Evolutionary conservation across 192 early-diverging fungal species (phyloP).

Genomic region (Obelidium mucronatum): DNA sequence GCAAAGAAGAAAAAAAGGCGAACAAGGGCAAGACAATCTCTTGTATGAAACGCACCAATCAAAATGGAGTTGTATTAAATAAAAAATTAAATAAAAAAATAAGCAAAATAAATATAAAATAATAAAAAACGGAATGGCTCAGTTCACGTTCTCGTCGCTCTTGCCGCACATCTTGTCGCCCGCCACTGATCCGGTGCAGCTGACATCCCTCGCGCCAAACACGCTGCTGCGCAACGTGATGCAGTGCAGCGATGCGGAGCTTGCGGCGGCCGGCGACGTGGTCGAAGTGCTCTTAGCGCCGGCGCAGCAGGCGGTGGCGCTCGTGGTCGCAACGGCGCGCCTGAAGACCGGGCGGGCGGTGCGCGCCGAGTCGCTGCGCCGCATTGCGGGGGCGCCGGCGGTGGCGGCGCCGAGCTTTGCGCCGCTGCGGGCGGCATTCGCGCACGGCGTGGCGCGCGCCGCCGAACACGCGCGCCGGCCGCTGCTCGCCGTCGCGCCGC

Average conservation of each 20-base stretch:
- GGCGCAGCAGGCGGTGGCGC: neutral
- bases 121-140: too few species aligned
- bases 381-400: neutral
- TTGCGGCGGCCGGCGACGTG: neutral
- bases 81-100: too few species aligned
- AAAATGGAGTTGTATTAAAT: too few species aligned
- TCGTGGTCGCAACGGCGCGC: neutral
- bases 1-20: too few species aligned
- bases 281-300: neutral
- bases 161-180: too few species aligned
- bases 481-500: slow-evolving; percentile 1
- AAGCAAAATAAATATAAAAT: too few species aligned
- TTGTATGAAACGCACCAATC: too few species aligned
- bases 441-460: neutral
- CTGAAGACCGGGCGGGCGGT: neutral
- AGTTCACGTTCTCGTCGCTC: too few species aligned
- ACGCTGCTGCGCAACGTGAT: neutral
- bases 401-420: neutral
- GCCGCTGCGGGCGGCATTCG: neutral
- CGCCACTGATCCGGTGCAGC: too few species aligned
- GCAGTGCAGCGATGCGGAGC: neutral
- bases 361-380: neutral
- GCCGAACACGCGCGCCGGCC: neutral
- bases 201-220: neutral
- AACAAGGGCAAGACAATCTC: too few species aligned